Evolutionary conservation across 2,329 filamentous ascomycete genomes (phyloP).

Genomic region (Colletotrichum spinosum): DNA sequence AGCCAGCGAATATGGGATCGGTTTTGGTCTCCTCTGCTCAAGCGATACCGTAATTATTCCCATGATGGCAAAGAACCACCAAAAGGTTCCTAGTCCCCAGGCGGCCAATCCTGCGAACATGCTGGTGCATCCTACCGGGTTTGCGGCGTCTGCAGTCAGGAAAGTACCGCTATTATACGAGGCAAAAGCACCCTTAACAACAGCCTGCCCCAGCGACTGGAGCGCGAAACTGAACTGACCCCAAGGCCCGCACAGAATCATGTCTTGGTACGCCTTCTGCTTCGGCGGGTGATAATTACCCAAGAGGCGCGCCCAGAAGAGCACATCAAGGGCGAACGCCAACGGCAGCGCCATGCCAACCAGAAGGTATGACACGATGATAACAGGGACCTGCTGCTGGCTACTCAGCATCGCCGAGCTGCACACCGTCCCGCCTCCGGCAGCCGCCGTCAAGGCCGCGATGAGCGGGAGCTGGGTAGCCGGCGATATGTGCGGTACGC

Average conservation of each 20-base stretch:
- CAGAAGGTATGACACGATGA: slow-evolving; percentile 54
- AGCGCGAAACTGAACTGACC: slow-evolving; percentile 53
- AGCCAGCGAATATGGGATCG: slow-evolving; percentile 44
- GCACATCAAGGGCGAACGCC: slow-evolving; percentile 45
- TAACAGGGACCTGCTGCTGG: slow-evolving; percentile 49
- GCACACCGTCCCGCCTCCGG: slow-evolving; percentile 51
- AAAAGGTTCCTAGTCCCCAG: slow-evolving; percentile 55
- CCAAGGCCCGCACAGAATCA: slow-evolving; percentile 54
- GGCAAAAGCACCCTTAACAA: slow-evolving; percentile 44
- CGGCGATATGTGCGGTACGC: slow-evolving; percentile 48
- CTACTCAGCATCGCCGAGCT: slow-evolving; percentile 41
- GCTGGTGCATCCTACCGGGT: slow-evolving; percentile 46
- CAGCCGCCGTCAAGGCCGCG: slow-evolving; percentile 52
- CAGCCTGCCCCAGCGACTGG: slow-evolving; percentile 49
- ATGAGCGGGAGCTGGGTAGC: slow-evolving; percentile 52
- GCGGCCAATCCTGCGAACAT: slow-evolving; percentile 50
- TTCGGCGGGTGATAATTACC: slow-evolving; percentile 43
- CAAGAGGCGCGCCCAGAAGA: slow-evolving; percentile 45
- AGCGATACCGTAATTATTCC: slow-evolving; percentile 41
- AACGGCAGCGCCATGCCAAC: slow-evolving; percentile 48
- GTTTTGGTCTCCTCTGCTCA: slow-evolving; percentile 39
- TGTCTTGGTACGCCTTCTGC: slow-evolving; percentile 47
- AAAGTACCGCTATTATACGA: slow-evolving; percentile 46
- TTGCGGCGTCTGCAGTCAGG: slow-evolving; percentile 47
- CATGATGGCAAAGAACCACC: slow-evolving; percentile 53